phyloP scores from a whole-genome alignment of 768 basidiomycete genomes.

The Multifurca ochricompacta region DNA sequence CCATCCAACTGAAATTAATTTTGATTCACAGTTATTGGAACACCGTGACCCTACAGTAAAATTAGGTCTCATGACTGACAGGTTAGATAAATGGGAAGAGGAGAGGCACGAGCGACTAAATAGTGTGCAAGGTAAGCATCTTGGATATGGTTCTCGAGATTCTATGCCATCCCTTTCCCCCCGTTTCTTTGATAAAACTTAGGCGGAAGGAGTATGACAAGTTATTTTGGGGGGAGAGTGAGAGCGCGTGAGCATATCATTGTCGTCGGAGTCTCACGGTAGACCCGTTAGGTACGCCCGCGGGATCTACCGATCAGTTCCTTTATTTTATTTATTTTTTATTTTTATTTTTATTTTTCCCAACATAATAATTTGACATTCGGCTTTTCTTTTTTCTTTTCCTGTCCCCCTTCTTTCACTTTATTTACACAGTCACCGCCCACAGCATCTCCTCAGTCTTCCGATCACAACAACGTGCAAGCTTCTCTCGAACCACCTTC shows the following conservation, averaged over 20 bases:
- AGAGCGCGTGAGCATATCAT: not conserved
- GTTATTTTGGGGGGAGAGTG: not conserved
- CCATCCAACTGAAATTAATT: not conserved
- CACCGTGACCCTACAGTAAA: not conserved
- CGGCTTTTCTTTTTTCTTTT: not conserved
- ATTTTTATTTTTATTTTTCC: not conserved
- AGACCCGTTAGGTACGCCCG: conserved; percentile 4
- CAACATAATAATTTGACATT: too few relatives aligned
- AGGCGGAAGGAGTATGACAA: not conserved
- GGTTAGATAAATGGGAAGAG: conserved; percentile 15
- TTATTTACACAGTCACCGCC: not conserved
- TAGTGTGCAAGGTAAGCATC: conserved; percentile 8
- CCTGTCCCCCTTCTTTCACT: not conserved
- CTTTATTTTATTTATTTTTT: not conserved
- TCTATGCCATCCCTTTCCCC: not conserved
- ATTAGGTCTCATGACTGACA: not conserved
- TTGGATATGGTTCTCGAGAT: not conserved
- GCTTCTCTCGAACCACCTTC: not conserved
- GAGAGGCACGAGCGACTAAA: conserved; percentile 2
- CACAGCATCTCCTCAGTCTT: not conserved
- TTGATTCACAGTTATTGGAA: not conserved
- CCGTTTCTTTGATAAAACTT: not conserved
- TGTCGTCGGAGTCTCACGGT: not conserved
- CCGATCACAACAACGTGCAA: not conserved
- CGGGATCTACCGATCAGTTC: conserved; percentile 11